These are phyloP conservation scores for Lentinula detonsa DNA, from an alignment of 768 basidiomycete genomes.

Conservation along the genomic window DNA sequence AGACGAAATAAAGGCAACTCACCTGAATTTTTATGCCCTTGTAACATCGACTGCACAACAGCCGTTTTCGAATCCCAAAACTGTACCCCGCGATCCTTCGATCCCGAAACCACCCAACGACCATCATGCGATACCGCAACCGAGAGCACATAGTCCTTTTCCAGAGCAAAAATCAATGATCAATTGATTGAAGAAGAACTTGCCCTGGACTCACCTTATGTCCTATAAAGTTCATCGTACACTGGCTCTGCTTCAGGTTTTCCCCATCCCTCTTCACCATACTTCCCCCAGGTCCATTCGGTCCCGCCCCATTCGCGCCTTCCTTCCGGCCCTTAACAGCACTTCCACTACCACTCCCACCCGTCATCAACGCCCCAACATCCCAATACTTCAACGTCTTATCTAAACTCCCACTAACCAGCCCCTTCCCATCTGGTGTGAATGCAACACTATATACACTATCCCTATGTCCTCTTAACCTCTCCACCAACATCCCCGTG, in stretches of 20 bases:
- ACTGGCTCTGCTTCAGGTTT: conserved; percentile 28
- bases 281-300: conserved; percentile 46
- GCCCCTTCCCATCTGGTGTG: conserved; percentile 83
- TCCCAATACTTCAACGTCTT: conserved; percentile 90
- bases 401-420: conserved; percentile 90
- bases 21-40: conserved; percentile 59
- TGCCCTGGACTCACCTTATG: conserved; percentile 64
- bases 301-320: conserved; percentile 33
- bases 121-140: conserved; percentile 78
- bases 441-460: conserved; percentile 89
- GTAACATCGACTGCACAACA: conserved; percentile 88
- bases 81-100: conserved; percentile 93
- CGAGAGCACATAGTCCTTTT: conserved; percentile 24
- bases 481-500: conserved; percentile 63
- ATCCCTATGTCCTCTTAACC: conserved; percentile 73
- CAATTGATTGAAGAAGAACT: background rate
- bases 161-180: background rate
- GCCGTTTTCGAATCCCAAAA: conserved; percentile 80
- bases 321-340: conserved; percentile 40
- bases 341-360: conserved; percentile 24
- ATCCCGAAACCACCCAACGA: conserved; percentile 89
- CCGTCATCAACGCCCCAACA: conserved; percentile 68
- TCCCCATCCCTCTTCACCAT: conserved; percentile 76
- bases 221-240: conserved; percentile 82
- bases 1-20: conserved; percentile 15